Evolutionary conservation across 78 protist genomes (phyloP).

Genomic region (Monocercomonoides exilis): DNA sequence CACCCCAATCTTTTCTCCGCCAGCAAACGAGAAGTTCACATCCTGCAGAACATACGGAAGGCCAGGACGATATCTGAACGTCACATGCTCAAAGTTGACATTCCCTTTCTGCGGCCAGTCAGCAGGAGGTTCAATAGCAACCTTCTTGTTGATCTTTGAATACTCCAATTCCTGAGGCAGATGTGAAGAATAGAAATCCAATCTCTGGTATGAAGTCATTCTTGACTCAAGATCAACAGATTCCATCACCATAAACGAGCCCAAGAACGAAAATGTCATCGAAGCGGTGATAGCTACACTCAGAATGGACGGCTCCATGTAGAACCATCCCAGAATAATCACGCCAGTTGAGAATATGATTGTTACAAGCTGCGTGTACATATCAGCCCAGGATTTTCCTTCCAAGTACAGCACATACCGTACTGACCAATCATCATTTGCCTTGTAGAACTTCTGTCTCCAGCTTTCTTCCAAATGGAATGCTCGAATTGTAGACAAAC

Average conservation of each 20-base stretch:
- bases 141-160: constrained; percentile 15
- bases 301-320: not conserved
- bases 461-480: no score
- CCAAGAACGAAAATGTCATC: not conserved
- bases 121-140: not conserved
- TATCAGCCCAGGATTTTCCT: not conserved
- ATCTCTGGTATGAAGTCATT: constrained; percentile 1
- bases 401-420: not conserved
- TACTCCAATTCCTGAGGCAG: not conserved
- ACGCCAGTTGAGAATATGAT: not conserved
- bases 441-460: no score
- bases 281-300: not conserved
- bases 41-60: constrained; percentile 44
- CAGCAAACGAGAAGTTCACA: constrained; percentile 3
- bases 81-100: not conserved
- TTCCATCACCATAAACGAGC: not conserved
- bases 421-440: no score
- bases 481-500: not conserved
- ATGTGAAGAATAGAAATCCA: not conserved
- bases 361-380: not conserved
- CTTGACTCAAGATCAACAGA: not conserved
- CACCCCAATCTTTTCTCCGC: constrained; percentile 67
- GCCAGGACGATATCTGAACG: constrained; percentile 44
- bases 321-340: not conserved
- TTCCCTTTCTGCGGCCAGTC: constrained; percentile 37